Percentiles rank a stretch among this genome's conserved stretches.
phyloP scores from a whole-genome alignment of 73 alveolate genomes.

The Tetrahymena thermophila region DNA sequence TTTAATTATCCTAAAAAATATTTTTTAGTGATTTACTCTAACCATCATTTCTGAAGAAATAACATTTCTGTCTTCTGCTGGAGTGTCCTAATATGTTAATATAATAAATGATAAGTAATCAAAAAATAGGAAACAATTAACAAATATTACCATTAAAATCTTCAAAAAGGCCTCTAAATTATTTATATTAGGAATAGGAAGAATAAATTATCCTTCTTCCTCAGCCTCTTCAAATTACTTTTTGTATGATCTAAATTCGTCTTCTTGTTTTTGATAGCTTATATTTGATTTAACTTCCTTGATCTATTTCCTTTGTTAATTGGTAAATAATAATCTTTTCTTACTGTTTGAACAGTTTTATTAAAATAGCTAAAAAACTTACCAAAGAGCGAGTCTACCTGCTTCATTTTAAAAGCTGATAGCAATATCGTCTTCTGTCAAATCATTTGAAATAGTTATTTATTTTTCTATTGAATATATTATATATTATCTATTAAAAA shows the following conservation, averaged over 20 bases:
- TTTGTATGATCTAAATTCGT: not conserved
- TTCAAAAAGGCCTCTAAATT: not conserved
- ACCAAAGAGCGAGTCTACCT: not conserved
- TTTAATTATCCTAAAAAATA: not conserved
- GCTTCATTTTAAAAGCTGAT: not conserved
- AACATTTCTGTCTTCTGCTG: not conserved
- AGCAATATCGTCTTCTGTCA: not conserved
- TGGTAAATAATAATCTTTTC: not conserved
- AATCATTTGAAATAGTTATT: not conserved
- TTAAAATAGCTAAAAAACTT: not conserved
- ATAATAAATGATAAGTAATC: not conserved
- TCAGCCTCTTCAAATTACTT: not conserved
- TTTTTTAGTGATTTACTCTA: not conserved
- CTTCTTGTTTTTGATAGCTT: not conserved
- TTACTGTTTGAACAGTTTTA: too few relatives aligned
- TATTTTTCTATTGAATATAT: not conserved
- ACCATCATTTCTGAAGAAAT: not conserved
- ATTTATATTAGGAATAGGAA: not conserved
- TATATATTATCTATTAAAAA: not conserved
- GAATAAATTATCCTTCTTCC: not conserved
- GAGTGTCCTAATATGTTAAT: not conserved
- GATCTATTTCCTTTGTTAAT: not conserved
- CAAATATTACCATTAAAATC: not conserved
- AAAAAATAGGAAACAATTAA: not conserved
- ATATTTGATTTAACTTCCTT: not conserved